A percentile compares a stretch with the other conserved stretches of the same genome.
Conservation (phyloP, 2,329 filamentous ascomycete species). For the Fusarium sp. region DNA sequence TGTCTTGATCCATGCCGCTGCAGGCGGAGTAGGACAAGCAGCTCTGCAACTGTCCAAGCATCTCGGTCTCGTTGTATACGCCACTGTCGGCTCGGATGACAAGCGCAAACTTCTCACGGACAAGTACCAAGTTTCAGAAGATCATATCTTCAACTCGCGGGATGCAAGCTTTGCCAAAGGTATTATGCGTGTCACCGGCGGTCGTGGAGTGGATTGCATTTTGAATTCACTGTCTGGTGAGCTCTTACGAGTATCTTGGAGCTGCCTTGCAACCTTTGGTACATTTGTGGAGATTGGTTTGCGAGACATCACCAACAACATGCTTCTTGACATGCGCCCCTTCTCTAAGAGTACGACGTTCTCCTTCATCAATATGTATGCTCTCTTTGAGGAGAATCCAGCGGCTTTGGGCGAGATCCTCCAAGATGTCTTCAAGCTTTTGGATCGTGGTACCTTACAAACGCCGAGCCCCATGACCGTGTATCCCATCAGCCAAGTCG, state of each 20-base stretch:
- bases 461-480: not conserved
- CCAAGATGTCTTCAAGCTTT: not conserved
- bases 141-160: constrained; percentile 1
- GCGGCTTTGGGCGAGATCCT: not conserved
- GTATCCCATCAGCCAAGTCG: not conserved
- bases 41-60: constrained; percentile 43
- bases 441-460: not conserved
- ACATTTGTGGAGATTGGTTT: constrained; percentile 1
- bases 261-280: not conserved
- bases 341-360: not conserved
- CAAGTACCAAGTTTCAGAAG: not conserved
- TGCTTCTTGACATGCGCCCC: not conserved
- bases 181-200: not conserved
- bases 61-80: constrained; percentile 44
- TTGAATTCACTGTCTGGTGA: not conserved
- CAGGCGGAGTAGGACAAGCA: constrained; percentile 43
- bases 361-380: not conserved
- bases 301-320: not conserved
- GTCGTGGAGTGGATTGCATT: not conserved
- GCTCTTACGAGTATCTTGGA: not conserved
- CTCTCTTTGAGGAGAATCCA: not conserved
- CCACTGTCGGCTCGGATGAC: constrained; percentile 47
- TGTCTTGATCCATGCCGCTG: constrained; percentile 47
- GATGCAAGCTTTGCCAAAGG: not conserved
- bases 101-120: constrained; percentile 33